These are phyloP conservation scores for Barnettozyma hawaiiensis DNA, from an alignment of 1,139 yeast genomes.

Conservation along the genomic window DNA sequence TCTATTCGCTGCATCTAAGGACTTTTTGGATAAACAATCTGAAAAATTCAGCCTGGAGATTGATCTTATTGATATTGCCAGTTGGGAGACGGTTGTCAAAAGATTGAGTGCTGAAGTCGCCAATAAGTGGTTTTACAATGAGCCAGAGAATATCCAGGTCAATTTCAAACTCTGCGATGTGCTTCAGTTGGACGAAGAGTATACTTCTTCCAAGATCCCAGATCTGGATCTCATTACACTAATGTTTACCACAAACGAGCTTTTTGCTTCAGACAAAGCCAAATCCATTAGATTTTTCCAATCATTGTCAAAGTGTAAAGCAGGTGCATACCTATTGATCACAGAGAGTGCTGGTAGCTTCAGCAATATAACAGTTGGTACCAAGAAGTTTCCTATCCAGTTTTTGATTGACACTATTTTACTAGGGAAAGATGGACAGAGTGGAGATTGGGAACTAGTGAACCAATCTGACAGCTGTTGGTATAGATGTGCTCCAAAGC, in stretches of 20 bases:
- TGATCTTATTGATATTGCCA: conserved; percentile 67
- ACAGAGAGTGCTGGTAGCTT: conserved; percentile 90
- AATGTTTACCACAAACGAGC: conserved; percentile 81
- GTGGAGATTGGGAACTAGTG: conserved; percentile 62
- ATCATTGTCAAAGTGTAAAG: conserved; percentile 40
- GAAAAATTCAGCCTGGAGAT: conserved; percentile 34
- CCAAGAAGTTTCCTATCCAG: conserved; percentile 75
- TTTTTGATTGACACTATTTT: conserved; percentile 70
- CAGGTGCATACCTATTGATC: conserved; percentile 57
- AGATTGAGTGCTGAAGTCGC: conserved; percentile 40
- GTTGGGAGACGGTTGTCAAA: conserved; percentile 57
- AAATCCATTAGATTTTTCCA: conserved; percentile 59
- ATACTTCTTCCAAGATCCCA: conserved; percentile 23
- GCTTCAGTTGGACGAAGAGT: conserved; percentile 23
- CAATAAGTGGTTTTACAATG: conserved; percentile 47
- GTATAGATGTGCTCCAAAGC: conserved; percentile 60
- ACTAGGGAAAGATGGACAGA: conserved; percentile 45
- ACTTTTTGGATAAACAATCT: conserved; percentile 25
- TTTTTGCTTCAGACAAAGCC: conserved; percentile 63
- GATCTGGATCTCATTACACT: conserved; percentile 50
- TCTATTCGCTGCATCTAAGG: conserved; percentile 47
- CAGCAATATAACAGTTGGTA: conserved; percentile 72
- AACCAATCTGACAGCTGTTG: conserved; percentile 71
- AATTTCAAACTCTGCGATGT: conserved; percentile 51
- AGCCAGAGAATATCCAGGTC: conserved; percentile 33